Evolutionary conservation across 1,284 basidiomycete species (phyloP), one percentile per base, ranked within the genome.

Genomic region (Ganoderma meredithae): DNA sequence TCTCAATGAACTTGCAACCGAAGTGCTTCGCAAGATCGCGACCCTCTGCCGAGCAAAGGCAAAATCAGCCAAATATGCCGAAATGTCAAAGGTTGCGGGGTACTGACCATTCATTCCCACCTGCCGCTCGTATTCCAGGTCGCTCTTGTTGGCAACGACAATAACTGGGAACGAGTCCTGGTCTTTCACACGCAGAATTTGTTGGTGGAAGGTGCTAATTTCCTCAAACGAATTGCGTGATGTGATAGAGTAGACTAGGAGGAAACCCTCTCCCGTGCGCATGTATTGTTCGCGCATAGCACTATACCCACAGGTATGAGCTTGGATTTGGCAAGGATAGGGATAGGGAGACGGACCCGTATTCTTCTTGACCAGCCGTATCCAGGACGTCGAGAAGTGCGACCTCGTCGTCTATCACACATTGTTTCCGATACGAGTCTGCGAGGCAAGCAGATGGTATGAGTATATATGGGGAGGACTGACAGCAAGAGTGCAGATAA

Each of bases 331-430:
- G 2, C 19, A 25, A 13, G 22, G 13, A 33, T 25, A 7, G n/a
- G 22, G 13, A 9, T 10, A 9, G n/a, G 17, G 22, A 22, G 41
- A 87, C 93, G 70, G 74, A 97, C 96, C 94, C 95, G 80, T 99
- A 99, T 85, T 99, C 97, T 82, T 99, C 97, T 82, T 99, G 97
- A 59, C 97, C 97, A 61, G 98, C 98, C 3, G 98, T 99, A 83
- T 99, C 97, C 72, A 99, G 89, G 63, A 99, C 97, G 78, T 99
- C 97, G 66, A 99, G 90, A 64, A 99, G 85, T 1, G 97, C 97
- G 31, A 98, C 96, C 81, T 99, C 98, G 47, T 98, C 97, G 81
- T 99, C 97, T 74, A 99, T 98, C 59, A 96, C 92, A 75, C 95
- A 96, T 80, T 97, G 96, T 81, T 98, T 98, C 74, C 96, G 88